phyloP scores from a whole-genome alignment of 2,329 filamentous ascomycete genomes.

The Fusarium pseudograminearum region DNA sequence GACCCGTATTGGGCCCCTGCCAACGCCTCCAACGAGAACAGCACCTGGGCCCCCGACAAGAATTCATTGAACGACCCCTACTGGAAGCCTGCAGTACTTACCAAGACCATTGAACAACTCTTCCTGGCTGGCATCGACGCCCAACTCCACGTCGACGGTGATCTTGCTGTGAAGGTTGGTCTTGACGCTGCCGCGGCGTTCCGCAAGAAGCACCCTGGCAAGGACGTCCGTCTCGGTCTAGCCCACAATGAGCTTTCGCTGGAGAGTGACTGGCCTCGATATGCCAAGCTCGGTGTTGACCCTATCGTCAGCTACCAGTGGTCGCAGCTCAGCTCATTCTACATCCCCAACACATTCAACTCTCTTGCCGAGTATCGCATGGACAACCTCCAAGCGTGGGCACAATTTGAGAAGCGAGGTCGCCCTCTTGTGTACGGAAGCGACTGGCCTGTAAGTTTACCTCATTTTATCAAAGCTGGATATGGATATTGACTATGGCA shows the following conservation, averaged over 20 bases:
- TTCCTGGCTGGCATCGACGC: conserved; percentile 41
- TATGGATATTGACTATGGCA: conserved; percentile 8
- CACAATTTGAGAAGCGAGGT: conserved; percentile 33
- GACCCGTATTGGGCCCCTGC: conserved; percentile 45
- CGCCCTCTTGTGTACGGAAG: conserved; percentile 43
- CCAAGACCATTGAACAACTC: conserved; percentile 41
- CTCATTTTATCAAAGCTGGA: too few relatives aligned
- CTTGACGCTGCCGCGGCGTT: conserved; percentile 44
- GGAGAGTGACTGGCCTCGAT: conserved; percentile 44
- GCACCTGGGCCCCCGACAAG: conserved; percentile 37
- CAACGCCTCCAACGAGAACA: conserved; percentile 31
- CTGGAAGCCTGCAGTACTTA: conserved; percentile 43
- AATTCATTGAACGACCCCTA: conserved; percentile 46
- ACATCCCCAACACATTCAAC: conserved; percentile 44
- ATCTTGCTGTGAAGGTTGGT: conserved; percentile 43
- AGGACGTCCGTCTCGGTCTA: conserved; percentile 42
- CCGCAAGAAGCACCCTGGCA: conserved; percentile 33
- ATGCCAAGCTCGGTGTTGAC: conserved; percentile 44
- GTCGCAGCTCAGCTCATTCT: conserved; percentile 46
- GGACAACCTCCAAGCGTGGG: conserved; percentile 48
- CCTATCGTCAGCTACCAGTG: conserved; percentile 47
- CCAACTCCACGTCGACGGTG: conserved; percentile 45
- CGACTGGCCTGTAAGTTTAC: conserved; percentile 46
- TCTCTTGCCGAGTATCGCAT: conserved; percentile 38
- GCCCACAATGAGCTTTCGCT: conserved; percentile 46